Base-by-base conservation (phyloP, 2,329 filamentous ascomycete genomes). In the Hypoxylon sp. region DNA sequence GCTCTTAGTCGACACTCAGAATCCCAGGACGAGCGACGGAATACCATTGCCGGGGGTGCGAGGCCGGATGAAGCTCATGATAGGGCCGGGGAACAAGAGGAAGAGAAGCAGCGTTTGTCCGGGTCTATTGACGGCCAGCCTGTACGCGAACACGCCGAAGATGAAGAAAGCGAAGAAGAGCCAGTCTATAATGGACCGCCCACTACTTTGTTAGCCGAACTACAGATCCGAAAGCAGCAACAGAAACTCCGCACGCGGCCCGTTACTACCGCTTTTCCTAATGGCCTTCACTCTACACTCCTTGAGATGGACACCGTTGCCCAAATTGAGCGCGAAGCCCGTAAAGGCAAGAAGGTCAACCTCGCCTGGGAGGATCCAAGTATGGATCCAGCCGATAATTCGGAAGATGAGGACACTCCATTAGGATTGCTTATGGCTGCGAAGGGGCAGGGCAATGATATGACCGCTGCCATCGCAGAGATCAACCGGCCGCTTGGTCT, bases 241-340 rank as follows among this genome's bases (percentile, higher is more conserved):
- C 91, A 97, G 74, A 94, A 93, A 79, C 85, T 90, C 68, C 90
- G 96, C 36, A 96, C 91, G 30, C 87, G 90, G 21, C 91, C 91
- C 13, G 85, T 90, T 21, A 84, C 87, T 32, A 88, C 85, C 48
- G 80, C 81, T 2, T 84, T 84, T 72, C 90, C 91, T 19, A 90
- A 91, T 60, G 94, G 93, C n/a, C 90, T 97, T 86, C 93, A 96
- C 70, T 93, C 93, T 13, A 99, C 96, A 0, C 85, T 99, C 3
- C 84, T 99, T 0, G 90, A 99, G 77, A 87, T 98, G 72, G 95
- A 99, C 75, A 92, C 93, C 0, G 93, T 98, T 28, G 93, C 93
- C 21, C 92, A 98, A 79, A 87, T 94, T 23, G 92, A 97, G 77
- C 90, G 90, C 72, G 89, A 90, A 70, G 86, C 91, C 28, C 89